phyloP scores from a whole-genome alignment of 768 basidiomycete species.

The Calocera viscosa region DNA sequence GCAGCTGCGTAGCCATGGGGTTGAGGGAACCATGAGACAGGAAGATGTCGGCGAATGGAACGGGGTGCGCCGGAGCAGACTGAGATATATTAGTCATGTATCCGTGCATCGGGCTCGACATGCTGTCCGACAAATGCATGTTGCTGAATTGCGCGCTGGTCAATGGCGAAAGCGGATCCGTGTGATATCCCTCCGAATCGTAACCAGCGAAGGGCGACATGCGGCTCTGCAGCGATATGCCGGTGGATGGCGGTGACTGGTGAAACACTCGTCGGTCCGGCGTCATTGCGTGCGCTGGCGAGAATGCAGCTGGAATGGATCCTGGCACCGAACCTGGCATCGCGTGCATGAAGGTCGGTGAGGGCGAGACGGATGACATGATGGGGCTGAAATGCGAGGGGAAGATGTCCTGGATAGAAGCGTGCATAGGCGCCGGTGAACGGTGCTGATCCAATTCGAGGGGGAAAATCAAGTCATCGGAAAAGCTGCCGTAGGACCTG shows the following conservation, averaged over 20 bases:
- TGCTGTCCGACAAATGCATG: slow-evolving; percentile 6
- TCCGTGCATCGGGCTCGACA: slow-evolving; percentile 3
- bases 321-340: background rate
- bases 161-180: background rate
- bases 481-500: background rate
- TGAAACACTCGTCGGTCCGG: background rate
- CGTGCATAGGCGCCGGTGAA: background rate
- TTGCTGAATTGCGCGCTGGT: background rate
- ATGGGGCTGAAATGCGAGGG: slow-evolving; percentile 1
- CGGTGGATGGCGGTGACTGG: background rate
- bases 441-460: background rate
- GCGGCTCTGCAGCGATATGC: background rate
- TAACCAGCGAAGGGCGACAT: slow-evolving; percentile 3
- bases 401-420: background rate
- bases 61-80: background rate
- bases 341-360: background rate
- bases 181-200: slow-evolving; percentile 1
- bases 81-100: slow-evolving; percentile 6
- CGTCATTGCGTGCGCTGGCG: background rate
- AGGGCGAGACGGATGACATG: background rate
- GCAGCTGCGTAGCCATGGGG: background rate
- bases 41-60: slow-evolving; percentile 1
- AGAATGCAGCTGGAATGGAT: background rate
- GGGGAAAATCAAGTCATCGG: background rate
- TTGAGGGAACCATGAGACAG: background rate